Conservation (phyloP, 192 early-diverging fungal species). For the Podochytrium sp. region DNA sequence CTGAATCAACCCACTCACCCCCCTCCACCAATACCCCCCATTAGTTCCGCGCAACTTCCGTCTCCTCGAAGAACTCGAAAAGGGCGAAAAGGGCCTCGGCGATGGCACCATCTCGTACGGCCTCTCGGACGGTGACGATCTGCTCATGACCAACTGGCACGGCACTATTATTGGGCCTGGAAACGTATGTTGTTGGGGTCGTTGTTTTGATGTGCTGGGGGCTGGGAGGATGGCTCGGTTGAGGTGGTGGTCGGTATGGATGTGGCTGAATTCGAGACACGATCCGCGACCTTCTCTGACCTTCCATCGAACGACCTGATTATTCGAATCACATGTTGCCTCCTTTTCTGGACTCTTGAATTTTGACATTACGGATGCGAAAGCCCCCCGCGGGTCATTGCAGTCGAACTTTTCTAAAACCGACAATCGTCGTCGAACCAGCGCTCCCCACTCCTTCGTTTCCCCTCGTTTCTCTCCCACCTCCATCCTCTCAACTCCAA, state of each 20-base stretch:
- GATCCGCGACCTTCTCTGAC: too few relatives aligned
- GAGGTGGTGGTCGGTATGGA: too few relatives aligned
- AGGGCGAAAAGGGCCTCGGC: constrained; percentile 94
- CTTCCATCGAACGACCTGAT: too few relatives aligned
- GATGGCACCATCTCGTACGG: constrained; percentile 95
- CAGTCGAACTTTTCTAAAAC: too few relatives aligned
- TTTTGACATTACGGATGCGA: too few relatives aligned
- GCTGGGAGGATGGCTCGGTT: too few relatives aligned
- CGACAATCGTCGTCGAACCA: neutral
- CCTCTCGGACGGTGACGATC: constrained; percentile 79
- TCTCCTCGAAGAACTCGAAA: constrained; percentile 95
- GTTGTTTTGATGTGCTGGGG: neutral
- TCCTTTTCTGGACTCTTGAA: too few relatives aligned
- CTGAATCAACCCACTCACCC: neutral
- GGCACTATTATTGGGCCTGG: constrained; percentile 90
- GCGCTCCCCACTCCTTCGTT: neutral
- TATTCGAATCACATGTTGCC: too few relatives aligned
- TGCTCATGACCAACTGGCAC: constrained; percentile 85
- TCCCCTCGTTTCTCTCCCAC: neutral
- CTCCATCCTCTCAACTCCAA: neutral
- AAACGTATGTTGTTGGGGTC: constrained; percentile 57
- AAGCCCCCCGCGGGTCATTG: too few relatives aligned
- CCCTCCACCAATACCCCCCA: neutral
- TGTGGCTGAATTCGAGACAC: too few relatives aligned
- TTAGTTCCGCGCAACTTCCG: constrained; percentile 95